Conservation (phyloP, 345 rosid genomes). For the Populus deltoides region DNA sequence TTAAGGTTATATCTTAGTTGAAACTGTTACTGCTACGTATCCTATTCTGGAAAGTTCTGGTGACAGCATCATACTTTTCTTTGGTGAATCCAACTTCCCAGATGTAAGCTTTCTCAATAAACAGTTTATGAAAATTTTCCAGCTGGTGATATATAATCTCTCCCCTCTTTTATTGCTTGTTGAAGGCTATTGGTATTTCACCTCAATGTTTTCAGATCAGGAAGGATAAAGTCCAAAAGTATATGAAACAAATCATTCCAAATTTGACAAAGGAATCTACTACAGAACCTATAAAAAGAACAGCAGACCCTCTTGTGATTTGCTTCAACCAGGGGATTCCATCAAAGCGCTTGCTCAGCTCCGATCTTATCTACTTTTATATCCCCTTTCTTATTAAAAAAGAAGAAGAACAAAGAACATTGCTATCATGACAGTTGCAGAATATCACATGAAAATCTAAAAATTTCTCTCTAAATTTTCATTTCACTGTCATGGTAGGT, state of each 20-base stretch:
- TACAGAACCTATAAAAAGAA: background rate
- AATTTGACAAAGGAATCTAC: background rate
- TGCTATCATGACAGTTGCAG: background rate
- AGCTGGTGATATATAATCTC: background rate
- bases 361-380: too few species aligned
- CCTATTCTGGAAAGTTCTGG: background rate
- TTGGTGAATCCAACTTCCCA: background rate
- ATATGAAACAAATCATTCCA: background rate
- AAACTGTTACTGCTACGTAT: background rate
- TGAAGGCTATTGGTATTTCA: background rate
- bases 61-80: background rate
- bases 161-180: background rate
- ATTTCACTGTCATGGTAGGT: background rate
- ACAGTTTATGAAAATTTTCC: background rate
- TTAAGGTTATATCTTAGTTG: background rate
- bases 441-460: background rate
- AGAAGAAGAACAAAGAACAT: background rate
- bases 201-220: background rate
- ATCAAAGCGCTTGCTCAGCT: background rate
- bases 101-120: background rate
- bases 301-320: background rate
- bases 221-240: background rate
- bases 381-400: background rate
- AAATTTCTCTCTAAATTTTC: constrained; percentile 3
- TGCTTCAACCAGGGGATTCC: background rate